Percentiles rank a stretch among this genome's conserved stretches.
Evolutionary conservation across 208 protist genomes (phyloP).

Genomic region (Trypanosoma vivax): DNA sequence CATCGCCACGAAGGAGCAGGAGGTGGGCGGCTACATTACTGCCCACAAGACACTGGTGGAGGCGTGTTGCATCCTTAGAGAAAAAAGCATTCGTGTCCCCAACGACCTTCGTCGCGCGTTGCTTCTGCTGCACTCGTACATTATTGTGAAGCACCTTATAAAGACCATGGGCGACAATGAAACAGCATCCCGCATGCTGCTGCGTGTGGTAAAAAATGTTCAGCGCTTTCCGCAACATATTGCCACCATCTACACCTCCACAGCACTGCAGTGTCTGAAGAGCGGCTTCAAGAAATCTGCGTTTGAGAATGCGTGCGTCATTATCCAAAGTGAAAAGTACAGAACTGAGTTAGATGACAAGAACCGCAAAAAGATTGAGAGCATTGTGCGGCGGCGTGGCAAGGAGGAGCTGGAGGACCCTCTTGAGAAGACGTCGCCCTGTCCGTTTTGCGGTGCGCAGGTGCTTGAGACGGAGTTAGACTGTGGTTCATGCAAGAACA

Average conservation of each 20-base stretch:
- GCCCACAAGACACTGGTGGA: slow-evolving; percentile 94
- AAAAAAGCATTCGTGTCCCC: slow-evolving; percentile 83
- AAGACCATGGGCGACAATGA: slow-evolving; percentile 86
- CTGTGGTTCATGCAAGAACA: slow-evolving; percentile 92
- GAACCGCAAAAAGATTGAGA: slow-evolving; percentile 95
- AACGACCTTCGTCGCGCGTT: slow-evolving; percentile 87
- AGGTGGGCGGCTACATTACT: slow-evolving; percentile 90
- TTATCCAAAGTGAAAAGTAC: slow-evolving; percentile 94
- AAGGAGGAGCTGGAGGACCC: slow-evolving; percentile 85
- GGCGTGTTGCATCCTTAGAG: slow-evolving; percentile 84
- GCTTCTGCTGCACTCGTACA: slow-evolving; percentile 96
- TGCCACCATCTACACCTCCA: slow-evolving; percentile 92
- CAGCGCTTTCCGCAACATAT: slow-evolving; percentile 93
- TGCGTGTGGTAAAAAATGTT: slow-evolving; percentile 94
- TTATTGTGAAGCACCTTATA: slow-evolving; percentile 93
- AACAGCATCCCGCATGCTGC: slow-evolving; percentile 92
- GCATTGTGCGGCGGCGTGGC: slow-evolving; percentile 87
- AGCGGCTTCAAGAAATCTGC: slow-evolving; percentile 87
- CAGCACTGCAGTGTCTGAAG: slow-evolving; percentile 94
- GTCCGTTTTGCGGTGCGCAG: slow-evolving; percentile 89
- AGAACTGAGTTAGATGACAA: slow-evolving; percentile 88
- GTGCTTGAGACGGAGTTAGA: slow-evolving; percentile 89
- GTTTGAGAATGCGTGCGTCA: slow-evolving; percentile 93
- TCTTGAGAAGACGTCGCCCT: slow-evolving; percentile 77
- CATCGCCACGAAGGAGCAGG: slow-evolving; percentile 93